These are phyloP conservation scores for Salix purpurea DNA, from an alignment of 345 rosid genomes.

Conservation along the genomic window DNA sequence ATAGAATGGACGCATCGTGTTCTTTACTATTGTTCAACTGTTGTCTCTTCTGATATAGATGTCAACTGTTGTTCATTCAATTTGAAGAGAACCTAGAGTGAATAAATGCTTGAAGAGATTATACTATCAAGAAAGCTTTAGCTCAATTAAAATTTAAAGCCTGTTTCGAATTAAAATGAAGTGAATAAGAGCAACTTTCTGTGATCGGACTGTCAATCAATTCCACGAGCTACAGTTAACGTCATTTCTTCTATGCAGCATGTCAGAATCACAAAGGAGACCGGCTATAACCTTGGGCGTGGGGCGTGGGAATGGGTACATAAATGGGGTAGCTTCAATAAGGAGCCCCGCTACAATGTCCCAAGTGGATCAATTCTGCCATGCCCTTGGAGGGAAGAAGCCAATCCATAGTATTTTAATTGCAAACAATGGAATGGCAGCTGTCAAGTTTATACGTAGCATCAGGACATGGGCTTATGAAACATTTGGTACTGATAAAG, in stretches of 20 bases:
- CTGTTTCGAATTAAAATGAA: not conserved
- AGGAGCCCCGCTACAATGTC: slow-evolving; percentile 56
- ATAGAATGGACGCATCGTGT: not conserved
- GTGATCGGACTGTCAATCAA: not conserved
- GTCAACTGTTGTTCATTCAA: not conserved
- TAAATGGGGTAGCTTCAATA: slow-evolving; percentile 46
- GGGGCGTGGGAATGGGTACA: slow-evolving; percentile 51
- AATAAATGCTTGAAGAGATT: not conserved
- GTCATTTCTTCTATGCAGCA: slow-evolving; percentile 36
- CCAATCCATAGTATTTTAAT: slow-evolving; percentile 90
- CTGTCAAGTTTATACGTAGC: slow-evolving; percentile 97
- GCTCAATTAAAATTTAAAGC: not conserved
- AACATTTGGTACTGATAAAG: slow-evolving; percentile 93
- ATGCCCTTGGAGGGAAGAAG: slow-evolving; percentile 74
- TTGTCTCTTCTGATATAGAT: not conserved
- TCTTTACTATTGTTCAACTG: not conserved
- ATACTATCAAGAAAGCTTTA: not conserved
- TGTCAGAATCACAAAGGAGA: slow-evolving; percentile 55
- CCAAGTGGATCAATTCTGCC: slow-evolving; percentile 75
- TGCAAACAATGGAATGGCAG: slow-evolving; percentile 99
- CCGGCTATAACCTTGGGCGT: slow-evolving; percentile 33
- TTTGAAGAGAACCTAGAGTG: not conserved
- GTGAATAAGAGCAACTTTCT: not conserved
- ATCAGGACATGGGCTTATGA: slow-evolving; percentile 97
- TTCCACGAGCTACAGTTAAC: not conserved